phyloP scores from a whole-genome alignment of 169 alveolate species.

The Ichthyophthirius multifiliis region DNA sequence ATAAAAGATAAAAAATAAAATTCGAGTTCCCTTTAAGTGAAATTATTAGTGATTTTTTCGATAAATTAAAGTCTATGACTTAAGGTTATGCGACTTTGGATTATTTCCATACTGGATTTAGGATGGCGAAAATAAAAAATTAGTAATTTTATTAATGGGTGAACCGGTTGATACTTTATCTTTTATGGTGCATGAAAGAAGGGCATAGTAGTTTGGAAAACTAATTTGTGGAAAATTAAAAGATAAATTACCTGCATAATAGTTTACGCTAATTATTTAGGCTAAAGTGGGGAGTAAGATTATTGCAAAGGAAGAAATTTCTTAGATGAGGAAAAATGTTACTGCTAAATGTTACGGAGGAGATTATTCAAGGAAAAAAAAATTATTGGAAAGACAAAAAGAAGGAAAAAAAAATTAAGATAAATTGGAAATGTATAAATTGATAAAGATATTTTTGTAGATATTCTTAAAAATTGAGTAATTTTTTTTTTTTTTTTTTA shows the following conservation, averaged over 20 bases:
- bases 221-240: conserved; percentile 74
- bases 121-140: conserved; percentile 72
- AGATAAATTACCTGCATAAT: conserved; percentile 87
- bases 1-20: conserved; percentile 31
- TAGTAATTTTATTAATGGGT: conserved; percentile 79
- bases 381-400: conserved; percentile 90
- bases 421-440: conserved; percentile 61
- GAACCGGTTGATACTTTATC: conserved; percentile 89
- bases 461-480: conserved; percentile 31
- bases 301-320: conserved; percentile 85
- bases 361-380: conserved; percentile 91
- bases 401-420: conserved; percentile 83
- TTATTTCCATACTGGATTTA: conserved; percentile 79
- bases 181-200: conserved; percentile 71
- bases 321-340: conserved; percentile 91
- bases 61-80: conserved; percentile 86
- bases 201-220: conserved; percentile 75
- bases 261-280: conserved; percentile 87
- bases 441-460: conserved; percentile 32
- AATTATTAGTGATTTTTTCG: conserved; percentile 90
- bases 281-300: conserved; percentile 89
- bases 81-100: conserved; percentile 89
- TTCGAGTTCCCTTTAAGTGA: conserved; percentile 91
- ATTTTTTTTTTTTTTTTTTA: neutral
- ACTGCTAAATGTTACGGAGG: conserved; percentile 94